These are phyloP conservation scores for Noccaea bulbosa DNA, from an alignment of 345 rosid genomes.

Conservation along the genomic window DNA sequence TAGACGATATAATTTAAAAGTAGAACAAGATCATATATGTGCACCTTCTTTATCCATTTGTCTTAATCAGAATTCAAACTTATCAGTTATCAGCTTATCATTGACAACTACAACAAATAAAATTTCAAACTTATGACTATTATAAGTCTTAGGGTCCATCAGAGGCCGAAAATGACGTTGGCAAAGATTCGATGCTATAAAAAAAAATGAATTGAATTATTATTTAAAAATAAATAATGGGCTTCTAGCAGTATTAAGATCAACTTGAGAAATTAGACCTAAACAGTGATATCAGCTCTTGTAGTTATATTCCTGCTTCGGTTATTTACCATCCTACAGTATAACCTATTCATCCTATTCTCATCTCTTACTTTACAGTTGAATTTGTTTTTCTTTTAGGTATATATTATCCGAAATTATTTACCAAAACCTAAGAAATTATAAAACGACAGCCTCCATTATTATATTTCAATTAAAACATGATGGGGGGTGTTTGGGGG, in stretches of 20 bases:
- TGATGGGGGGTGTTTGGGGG: not conserved
- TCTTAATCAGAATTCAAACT: conserved; percentile 29
- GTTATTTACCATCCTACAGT: not conserved
- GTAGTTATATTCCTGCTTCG: not conserved
- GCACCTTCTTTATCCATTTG: conserved; percentile 20
- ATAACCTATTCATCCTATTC: not conserved
- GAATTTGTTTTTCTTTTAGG: not conserved
- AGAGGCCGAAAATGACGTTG: conserved; percentile 25
- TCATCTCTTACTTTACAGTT: not conserved
- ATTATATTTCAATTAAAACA: not conserved
- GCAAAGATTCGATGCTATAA: not conserved
- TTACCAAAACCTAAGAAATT: not conserved
- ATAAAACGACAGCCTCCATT: not conserved
- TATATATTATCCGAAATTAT: not conserved
- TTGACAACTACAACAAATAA: too few relatives aligned
- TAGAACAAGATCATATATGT: conserved; percentile 2
- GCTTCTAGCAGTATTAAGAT: not conserved
- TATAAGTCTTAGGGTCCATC: conserved; percentile 8
- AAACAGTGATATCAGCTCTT: not conserved
- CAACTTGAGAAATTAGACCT: not conserved
- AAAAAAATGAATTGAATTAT: too few relatives aligned
- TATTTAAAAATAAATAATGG: too few relatives aligned
- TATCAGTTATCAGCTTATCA: not conserved
- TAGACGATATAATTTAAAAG: not conserved
- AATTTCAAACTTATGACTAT: not conserved